phyloP scores from a whole-genome alignment of 2,329 filamentous ascomycete genomes.

The Phaeoacremonium minimum region DNA sequence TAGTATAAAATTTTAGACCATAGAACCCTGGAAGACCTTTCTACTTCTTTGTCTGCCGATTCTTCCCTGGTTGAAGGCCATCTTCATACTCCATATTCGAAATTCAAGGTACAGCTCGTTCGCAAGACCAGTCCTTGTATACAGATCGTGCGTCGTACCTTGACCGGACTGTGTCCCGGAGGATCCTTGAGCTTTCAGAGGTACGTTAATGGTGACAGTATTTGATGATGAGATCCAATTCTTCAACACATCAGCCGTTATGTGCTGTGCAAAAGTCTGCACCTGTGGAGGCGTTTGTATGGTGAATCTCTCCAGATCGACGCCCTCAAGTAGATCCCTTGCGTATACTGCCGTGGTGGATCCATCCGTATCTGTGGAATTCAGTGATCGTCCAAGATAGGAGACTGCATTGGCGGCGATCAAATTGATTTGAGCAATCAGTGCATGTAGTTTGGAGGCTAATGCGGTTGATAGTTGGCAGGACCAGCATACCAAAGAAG shows the following conservation, averaged over 20 bases:
- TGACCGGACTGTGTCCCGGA: constrained; percentile 27
- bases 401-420: no score
- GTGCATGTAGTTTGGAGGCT: constrained; percentile 1
- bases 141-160: constrained; percentile 19
- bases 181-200: constrained; percentile 23
- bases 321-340: constrained; percentile 8
- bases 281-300: constrained; percentile 24
- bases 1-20: no score
- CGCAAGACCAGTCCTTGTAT: constrained; percentile 7
- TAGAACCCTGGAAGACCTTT: no score
- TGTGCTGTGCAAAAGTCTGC: constrained; percentile 33
- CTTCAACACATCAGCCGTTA: constrained; percentile 37
- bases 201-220: constrained; percentile 31
- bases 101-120: constrained; percentile 1
- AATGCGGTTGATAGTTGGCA: constrained; percentile 1
- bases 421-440: constrained; percentile 1
- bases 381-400: background rate
- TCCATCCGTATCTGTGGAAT: no score
- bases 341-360: background rate
- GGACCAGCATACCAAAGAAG: constrained; percentile 6
- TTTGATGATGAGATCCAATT: constrained; percentile 34
- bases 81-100: constrained; percentile 3
- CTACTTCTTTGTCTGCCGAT: background rate
- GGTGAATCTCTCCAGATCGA: constrained; percentile 4
- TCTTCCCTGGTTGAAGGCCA: no score